These are phyloP conservation scores for Sinapis alba DNA, from an alignment of 441 rosid species.

Conservation along the genomic window DNA sequence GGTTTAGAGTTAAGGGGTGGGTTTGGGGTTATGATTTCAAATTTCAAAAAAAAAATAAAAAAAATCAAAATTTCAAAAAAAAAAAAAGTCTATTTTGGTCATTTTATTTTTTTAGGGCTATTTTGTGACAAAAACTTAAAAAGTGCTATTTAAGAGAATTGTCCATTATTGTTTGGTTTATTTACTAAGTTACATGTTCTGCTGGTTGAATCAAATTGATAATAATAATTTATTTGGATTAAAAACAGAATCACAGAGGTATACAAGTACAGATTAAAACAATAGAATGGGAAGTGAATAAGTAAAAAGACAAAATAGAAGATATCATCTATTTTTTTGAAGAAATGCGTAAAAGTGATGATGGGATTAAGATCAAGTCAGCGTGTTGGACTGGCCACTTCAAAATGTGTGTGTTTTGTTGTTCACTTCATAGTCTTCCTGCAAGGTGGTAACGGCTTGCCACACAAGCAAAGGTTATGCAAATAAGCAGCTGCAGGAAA, in stretches of 20 bases:
- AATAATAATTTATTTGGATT: constrained; percentile 37
- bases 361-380: constrained; percentile 51
- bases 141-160: too few species aligned
- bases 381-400: constrained; percentile 67
- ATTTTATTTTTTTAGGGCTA: too few species aligned
- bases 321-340: constrained; percentile 34
- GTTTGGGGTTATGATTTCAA: too few species aligned
- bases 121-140: too few species aligned
- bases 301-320: constrained; percentile 43
- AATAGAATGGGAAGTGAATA: constrained; percentile 37
- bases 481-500: constrained; percentile 85
- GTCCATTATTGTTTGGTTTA: not conserved
- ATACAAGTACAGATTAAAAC: constrained; percentile 30
- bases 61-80: too few species aligned
- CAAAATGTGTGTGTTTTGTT: constrained; percentile 6
- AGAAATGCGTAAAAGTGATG: constrained; percentile 35
- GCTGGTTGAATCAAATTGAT: constrained; percentile 5
- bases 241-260: constrained; percentile 37
- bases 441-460: constrained; percentile 88
- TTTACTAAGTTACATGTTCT: not conserved
- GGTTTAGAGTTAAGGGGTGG: too few species aligned
- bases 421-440: constrained; percentile 39
- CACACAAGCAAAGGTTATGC: constrained; percentile 92
- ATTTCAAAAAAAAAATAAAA: too few species aligned
- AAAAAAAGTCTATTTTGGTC: too few species aligned